Evolutionary conservation across 2,329 filamentous ascomycete species (phyloP).

Genomic region (Aulographum hederae): DNA sequence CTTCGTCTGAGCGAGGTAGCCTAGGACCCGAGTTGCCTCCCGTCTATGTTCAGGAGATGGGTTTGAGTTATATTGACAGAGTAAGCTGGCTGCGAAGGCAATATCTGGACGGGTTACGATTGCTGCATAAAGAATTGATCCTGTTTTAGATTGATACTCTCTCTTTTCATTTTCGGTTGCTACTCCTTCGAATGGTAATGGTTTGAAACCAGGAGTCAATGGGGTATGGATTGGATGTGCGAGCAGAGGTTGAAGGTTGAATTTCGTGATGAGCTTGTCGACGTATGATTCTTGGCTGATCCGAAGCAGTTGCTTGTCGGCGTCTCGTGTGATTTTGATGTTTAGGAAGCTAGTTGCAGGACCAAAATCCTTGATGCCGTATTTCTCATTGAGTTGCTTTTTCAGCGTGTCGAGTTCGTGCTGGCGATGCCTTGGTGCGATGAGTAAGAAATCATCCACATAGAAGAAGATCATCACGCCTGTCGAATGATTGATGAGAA

Average conservation of each 20-base stretch:
- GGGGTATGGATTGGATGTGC: slow-evolving; percentile 1
- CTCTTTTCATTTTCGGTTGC: slow-evolving; percentile 3
- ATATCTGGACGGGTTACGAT: slow-evolving; percentile 3
- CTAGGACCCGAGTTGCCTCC: slow-evolving; percentile 2
- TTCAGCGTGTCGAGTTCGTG: slow-evolving; percentile 1
- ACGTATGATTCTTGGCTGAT: slow-evolving; percentile 4
- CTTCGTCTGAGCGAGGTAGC: slow-evolving; percentile 3
- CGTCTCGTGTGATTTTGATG: slow-evolving; percentile 3
- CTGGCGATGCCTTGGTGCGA: not conserved
- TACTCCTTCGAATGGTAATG: slow-evolving; percentile 2
- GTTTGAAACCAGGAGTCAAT: slow-evolving; percentile 1
- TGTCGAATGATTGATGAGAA: too few species aligned
- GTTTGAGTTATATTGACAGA: slow-evolving; percentile 3
- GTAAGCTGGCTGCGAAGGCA: slow-evolving; percentile 3
- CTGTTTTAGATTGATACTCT: slow-evolving; percentile 5
- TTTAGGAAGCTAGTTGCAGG: slow-evolving; percentile 4
- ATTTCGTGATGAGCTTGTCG: slow-evolving; percentile 2
- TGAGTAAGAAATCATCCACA: too few species aligned
- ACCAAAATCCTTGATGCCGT: slow-evolving; percentile 5
- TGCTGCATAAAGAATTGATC: slow-evolving; percentile 4
- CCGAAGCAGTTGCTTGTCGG: slow-evolving; percentile 4
- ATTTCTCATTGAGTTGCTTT: slow-evolving; percentile 3
- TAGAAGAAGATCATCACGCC: too few species aligned
- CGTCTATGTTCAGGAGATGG: slow-evolving; percentile 4
- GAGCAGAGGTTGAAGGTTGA: slow-evolving; percentile 2